These are phyloP conservation scores for Annulohypoxylon truncatum DNA, from an alignment of 2,329 filamentous ascomycete species.

Conservation along the genomic window DNA sequence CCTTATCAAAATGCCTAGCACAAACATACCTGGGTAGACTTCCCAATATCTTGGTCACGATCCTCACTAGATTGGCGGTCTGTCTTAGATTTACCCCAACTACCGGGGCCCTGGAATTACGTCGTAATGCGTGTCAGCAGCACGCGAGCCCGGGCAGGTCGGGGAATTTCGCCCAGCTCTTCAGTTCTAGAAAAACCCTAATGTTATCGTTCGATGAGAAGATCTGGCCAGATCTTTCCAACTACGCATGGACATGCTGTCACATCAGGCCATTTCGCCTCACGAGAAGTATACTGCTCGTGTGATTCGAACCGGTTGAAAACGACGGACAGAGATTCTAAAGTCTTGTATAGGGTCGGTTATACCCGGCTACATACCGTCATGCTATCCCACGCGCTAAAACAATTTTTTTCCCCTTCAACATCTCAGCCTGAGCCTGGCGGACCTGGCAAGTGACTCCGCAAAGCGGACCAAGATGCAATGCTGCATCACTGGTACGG, in stretches of 20 bases:
- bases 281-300: slow-evolving; percentile 15
- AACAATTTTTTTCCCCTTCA: slow-evolving; percentile 12
- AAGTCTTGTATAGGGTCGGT: slow-evolving; percentile 17
- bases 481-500: slow-evolving; percentile 15
- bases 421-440: slow-evolving; percentile 23
- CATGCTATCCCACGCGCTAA: slow-evolving; percentile 18
- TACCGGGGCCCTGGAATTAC: slow-evolving; percentile 12
- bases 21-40: neutral
- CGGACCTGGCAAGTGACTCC: slow-evolving; percentile 20
- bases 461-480: slow-evolving; percentile 12
- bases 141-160: slow-evolving; percentile 16
- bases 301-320: slow-evolving; percentile 19
- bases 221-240: slow-evolving; percentile 27
- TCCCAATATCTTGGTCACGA: neutral
- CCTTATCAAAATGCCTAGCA: neutral
- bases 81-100: slow-evolving; percentile 26
- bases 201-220: slow-evolving; percentile 34
- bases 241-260: slow-evolving; percentile 33
- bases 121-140: slow-evolving; percentile 11
- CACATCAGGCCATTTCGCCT: slow-evolving; percentile 37
- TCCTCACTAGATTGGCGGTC: neutral
- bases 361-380: slow-evolving; percentile 25
- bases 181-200: slow-evolving; percentile 26
- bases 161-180: slow-evolving; percentile 14
- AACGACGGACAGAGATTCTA: neutral